These are phyloP conservation scores for Pulveroboletus sp. DNA, from an alignment of 768 basidiomycete species.

Conservation along the genomic window DNA sequence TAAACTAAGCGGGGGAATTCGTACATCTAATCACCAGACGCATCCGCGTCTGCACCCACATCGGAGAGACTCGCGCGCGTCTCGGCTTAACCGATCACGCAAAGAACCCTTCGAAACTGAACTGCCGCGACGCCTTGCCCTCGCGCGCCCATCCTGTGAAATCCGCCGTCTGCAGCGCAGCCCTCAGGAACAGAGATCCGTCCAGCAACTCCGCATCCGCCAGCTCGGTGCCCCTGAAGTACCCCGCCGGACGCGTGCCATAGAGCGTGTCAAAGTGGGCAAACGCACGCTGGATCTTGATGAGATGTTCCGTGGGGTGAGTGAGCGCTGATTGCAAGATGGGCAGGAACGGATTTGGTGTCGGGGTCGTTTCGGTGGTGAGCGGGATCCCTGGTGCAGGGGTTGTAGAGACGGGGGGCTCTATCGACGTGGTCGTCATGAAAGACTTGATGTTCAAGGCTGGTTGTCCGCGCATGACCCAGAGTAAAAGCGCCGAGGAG, in stretches of 20 bases:
- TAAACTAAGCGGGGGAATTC: no score
- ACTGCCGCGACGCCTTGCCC: slow-evolving; percentile 24
- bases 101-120: slow-evolving; percentile 21
- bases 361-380: slow-evolving; percentile 11
- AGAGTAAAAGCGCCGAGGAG: slow-evolving; percentile 21
- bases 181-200: slow-evolving; percentile 33
- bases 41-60: no score
- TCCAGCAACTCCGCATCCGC: slow-evolving; percentile 32
- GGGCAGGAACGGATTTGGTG: slow-evolving; percentile 37
- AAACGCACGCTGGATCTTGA: slow-evolving; percentile 32
- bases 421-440: slow-evolving; percentile 22
- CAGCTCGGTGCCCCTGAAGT: slow-evolving; percentile 28
- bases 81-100: no score
- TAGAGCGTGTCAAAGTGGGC: slow-evolving; percentile 32
- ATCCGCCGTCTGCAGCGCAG: slow-evolving; percentile 28
- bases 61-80: no score
- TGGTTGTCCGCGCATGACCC: slow-evolving; percentile 30
- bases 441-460: slow-evolving; percentile 28
- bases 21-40: no score
- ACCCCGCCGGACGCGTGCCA: slow-evolving; percentile 22
- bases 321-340: slow-evolving; percentile 36
- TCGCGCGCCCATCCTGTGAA: slow-evolving; percentile 39
- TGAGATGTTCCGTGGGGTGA: slow-evolving; percentile 32
- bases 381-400: neutral
- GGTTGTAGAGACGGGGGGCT: slow-evolving; percentile 6